Evolutionary conservation across 345 rosid species (phyloP).

Genomic region (Eucalyptus polyanthemos): DNA sequence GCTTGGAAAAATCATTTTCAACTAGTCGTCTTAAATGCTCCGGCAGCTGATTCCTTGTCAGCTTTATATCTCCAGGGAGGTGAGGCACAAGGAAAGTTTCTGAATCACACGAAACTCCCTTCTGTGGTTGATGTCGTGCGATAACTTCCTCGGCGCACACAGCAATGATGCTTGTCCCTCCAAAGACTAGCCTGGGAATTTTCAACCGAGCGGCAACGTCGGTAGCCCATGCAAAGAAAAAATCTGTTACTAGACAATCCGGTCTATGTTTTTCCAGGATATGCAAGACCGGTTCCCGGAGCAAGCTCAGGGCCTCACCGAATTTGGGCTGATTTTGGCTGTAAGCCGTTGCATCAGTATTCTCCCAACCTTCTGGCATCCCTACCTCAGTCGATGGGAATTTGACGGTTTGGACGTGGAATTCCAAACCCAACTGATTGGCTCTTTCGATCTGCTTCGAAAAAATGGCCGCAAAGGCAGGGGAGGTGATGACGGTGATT

Average conservation of each 20-base stretch:
- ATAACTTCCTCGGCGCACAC: conserved; percentile 3
- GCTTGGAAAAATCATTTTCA: neutral
- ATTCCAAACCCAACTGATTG: conserved; percentile 7
- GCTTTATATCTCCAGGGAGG: conserved; percentile 17
- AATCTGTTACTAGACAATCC: conserved; percentile 13
- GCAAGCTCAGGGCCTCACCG: neutral
- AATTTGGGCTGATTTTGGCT: neutral
- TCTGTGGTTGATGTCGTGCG: conserved; percentile 8
- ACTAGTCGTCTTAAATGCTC: neutral
- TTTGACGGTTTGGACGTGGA: conserved; percentile 10
- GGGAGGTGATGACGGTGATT: conserved; percentile 9
- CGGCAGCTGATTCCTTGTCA: conserved; percentile 33
- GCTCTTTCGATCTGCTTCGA: neutral
- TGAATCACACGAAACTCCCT: conserved; percentile 4
- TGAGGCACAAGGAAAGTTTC: conserved; percentile 18
- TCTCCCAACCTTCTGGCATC: conserved; percentile 7
- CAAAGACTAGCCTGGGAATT: conserved; percentile 9
- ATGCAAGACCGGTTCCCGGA: neutral
- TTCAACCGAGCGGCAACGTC: neutral
- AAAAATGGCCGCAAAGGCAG: conserved; percentile 6
- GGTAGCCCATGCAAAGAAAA: too few species aligned
- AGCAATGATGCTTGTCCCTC: conserved; percentile 21
- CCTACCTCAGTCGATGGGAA: conserved; percentile 32
- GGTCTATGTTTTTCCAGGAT: conserved; percentile 1
- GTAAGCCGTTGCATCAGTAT: neutral